Percentiles rank a stretch among this genome's conserved stretches.
These are phyloP conservation scores for Ustilago esculenta DNA, from an alignment of 1,284 basidiomycete genomes.

Conservation along the genomic window DNA sequence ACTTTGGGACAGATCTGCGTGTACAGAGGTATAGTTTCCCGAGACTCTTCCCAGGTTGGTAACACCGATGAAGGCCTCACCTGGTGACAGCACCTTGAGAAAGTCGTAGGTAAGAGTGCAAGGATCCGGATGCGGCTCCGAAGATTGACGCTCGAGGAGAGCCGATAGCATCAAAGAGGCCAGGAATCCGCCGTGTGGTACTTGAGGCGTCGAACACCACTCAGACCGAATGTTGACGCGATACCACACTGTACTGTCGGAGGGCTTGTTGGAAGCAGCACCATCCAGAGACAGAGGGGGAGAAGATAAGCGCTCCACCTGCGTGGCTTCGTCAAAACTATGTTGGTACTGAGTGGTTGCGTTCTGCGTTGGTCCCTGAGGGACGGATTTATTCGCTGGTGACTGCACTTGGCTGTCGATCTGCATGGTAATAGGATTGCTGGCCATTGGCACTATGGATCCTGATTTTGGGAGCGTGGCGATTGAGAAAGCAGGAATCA, in stretches of 20 bases:
- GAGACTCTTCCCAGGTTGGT: slow-evolving; percentile 2
- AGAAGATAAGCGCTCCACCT: not conserved
- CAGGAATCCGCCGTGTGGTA: slow-evolving; percentile 8
- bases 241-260: slow-evolving; percentile 4
- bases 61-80: slow-evolving; percentile 1
- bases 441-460: no score
- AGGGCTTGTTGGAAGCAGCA: slow-evolving; percentile 1
- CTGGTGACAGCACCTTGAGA: slow-evolving; percentile 3
- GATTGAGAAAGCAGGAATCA: no score
- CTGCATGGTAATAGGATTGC: no score
- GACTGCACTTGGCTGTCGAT: no score
- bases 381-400: no score
- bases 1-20: slow-evolving; percentile 1
- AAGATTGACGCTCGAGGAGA: not conserved
- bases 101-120: slow-evolving; percentile 7
- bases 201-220: slow-evolving; percentile 1
- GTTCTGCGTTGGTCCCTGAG: no score
- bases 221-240: not conserved
- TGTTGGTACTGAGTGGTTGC: not conserved
- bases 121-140: slow-evolving; percentile 1
- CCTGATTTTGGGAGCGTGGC: no score
- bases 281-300: not conserved
- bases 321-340: slow-evolving; percentile 5
- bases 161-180: slow-evolving; percentile 7
- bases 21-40: slow-evolving; percentile 2